Percentiles rank a stretch among this genome's conserved stretches.
These are phyloP conservation scores for Verticillium alfalfae DNA, from an alignment of 2,329 filamentous ascomycete species.

Conservation along the genomic window DNA sequence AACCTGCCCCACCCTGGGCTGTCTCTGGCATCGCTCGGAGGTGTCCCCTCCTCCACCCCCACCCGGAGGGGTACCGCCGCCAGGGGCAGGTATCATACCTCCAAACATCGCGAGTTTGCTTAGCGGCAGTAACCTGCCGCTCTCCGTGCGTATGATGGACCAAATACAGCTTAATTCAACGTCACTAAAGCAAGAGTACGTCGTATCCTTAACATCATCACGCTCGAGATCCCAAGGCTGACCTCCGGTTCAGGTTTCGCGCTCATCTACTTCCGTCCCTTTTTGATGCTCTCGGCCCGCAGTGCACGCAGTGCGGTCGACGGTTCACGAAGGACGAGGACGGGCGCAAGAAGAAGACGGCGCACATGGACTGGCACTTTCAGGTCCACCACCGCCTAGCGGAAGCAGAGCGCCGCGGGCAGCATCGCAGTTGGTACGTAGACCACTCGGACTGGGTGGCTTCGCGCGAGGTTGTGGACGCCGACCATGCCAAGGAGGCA, in stretches of 20 bases:
- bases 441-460: conserved; percentile 80
- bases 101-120: conserved; percentile 29
- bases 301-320: conserved; percentile 86
- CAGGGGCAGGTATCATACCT: conserved; percentile 24
- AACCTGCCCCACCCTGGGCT: not conserved
- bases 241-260: conserved; percentile 50
- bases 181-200: conserved; percentile 67
- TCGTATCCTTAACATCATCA: conserved; percentile 6
- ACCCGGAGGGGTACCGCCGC: conserved; percentile 14
- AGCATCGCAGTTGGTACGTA: conserved; percentile 92
- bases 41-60: conserved; percentile 18
- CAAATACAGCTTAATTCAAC: conserved; percentile 57
- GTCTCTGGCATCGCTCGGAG: not conserved
- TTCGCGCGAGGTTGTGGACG: conserved; percentile 73
- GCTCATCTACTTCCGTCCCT: conserved; percentile 68
- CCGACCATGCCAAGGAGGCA: conserved; percentile 38
- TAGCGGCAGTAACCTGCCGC: not conserved
- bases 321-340: conserved; percentile 74
- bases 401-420: conserved; percentile 78
- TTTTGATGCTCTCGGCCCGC: conserved; percentile 77
- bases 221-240: not conserved
- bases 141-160: conserved; percentile 28
- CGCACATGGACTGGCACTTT: conserved; percentile 98
- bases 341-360: conserved; percentile 79
- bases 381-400: conserved; percentile 83